A percentile compares a stretch with the other conserved stretches of the same genome.
Conservation (phyloP, 352 stramenopile genomes). For the Pilasporangium apinafurcum region DNA sequence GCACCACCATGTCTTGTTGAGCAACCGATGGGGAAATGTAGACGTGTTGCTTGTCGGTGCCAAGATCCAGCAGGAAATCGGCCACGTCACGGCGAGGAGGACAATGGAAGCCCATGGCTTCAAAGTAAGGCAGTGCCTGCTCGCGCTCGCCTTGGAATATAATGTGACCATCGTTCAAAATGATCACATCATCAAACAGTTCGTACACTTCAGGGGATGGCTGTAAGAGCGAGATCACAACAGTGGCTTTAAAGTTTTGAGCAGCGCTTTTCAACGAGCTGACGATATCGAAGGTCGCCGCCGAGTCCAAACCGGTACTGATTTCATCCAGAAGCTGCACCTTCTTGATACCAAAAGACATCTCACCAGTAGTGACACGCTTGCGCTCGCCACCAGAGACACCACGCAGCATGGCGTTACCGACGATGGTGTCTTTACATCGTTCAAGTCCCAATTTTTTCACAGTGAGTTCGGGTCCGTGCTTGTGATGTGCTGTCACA, state of each 20-base stretch:
- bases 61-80: constrained; percentile 38
- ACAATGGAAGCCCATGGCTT: constrained; percentile 27
- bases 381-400: constrained; percentile 87
- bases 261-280: constrained; percentile 28
- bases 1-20: constrained; percentile 1
- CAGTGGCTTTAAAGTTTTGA: constrained; percentile 27
- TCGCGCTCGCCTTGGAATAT: constrained; percentile 57
- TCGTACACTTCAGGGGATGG: constrained; percentile 89
- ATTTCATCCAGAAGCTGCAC: constrained; percentile 73
- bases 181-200: constrained; percentile 90
- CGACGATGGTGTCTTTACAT: constrained; percentile 44
- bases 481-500: constrained; percentile 21
- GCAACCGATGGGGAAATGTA: constrained; percentile 18
- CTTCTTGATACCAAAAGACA: constrained; percentile 66
- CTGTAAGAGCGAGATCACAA: constrained; percentile 76
- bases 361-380: constrained; percentile 83
- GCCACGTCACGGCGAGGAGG: constrained; percentile 31
- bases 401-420: constrained; percentile 42
- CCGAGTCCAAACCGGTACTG: constrained; percentile 40
- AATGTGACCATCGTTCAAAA: constrained; percentile 85
- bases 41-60: constrained; percentile 29
- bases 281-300: constrained; percentile 44
- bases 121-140: constrained; percentile 31
- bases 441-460: constrained; percentile 26
- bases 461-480: constrained; percentile 18